Evolutionary conservation across 2,329 filamentous ascomycete species (phyloP).

Genomic region (Trichophyton verrucosum): DNA sequence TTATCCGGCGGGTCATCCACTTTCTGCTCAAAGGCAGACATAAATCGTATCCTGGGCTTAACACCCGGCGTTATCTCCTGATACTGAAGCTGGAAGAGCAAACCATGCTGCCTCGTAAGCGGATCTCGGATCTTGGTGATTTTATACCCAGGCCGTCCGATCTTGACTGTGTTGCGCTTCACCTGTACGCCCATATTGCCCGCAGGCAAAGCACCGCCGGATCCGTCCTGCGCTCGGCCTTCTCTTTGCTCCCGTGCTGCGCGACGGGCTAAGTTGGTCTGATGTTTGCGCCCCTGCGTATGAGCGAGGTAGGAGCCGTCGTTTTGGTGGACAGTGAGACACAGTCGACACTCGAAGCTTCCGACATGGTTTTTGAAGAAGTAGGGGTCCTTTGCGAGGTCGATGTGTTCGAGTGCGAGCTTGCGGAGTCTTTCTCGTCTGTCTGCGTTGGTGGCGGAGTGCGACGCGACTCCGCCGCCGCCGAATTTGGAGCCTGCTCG

Average conservation of each 20-base stretch:
- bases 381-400: constrained; percentile 98
- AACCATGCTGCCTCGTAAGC: constrained; percentile 71
- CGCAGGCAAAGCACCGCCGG: constrained; percentile 46
- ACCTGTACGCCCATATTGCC: constrained; percentile 65
- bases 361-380: constrained; percentile 99
- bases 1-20: constrained; percentile 85
- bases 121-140: constrained; percentile 93
- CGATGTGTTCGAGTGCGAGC: constrained; percentile 95
- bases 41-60: constrained; percentile 78
- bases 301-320: constrained; percentile 98
- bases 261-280: constrained; percentile 91
- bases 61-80: constrained; percentile 71
- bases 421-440: constrained; percentile 93
- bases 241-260: constrained; percentile 93
- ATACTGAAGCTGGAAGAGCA: constrained; percentile 94
- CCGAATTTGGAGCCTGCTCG: constrained; percentile 96
- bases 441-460: constrained; percentile 89
- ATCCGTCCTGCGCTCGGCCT: constrained; percentile 51
- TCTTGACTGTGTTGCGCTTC: constrained; percentile 82
- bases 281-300: constrained; percentile 96
- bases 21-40: constrained; percentile 95
- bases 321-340: constrained; percentile 95
- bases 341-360: constrained; percentile 93
- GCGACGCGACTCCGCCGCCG: constrained; percentile 88
- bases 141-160: constrained; percentile 90